These are phyloP conservation scores for Suillus fuscotomentosus DNA, from an alignment of 768 basidiomycete species.

Conservation along the genomic window DNA sequence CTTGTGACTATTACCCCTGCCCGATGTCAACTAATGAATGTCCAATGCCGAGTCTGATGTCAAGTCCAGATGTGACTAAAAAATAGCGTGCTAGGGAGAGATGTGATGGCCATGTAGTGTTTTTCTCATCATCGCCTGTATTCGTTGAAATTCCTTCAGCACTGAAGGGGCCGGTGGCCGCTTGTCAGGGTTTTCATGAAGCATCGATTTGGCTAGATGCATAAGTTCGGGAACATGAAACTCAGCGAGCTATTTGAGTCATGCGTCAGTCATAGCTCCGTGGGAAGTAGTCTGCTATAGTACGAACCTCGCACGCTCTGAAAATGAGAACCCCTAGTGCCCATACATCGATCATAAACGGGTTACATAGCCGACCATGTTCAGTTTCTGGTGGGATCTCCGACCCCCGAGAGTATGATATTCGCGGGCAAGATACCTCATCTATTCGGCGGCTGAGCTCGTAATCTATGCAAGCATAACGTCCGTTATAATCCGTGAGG, in stretches of 20 bases:
- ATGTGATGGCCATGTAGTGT: conserved; percentile 26
- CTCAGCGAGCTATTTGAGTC: conserved; percentile 42
- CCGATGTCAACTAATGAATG: conserved; percentile 5
- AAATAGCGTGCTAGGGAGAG: not conserved
- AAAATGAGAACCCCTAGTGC: conserved; percentile 64
- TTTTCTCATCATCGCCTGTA: conserved; percentile 42
- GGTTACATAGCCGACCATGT: conserved; percentile 45
- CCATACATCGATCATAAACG: conserved; percentile 77
- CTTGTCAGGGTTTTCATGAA: conserved; percentile 46
- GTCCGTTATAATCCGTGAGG: conserved; percentile 61
- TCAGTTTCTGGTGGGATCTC: conserved; percentile 74
- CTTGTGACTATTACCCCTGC: not conserved
- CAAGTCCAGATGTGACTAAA: not conserved
- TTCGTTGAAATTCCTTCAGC: conserved; percentile 49
- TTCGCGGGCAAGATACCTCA: conserved; percentile 31
- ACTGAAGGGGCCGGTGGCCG: conserved; percentile 52
- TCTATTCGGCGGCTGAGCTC: conserved; percentile 62
- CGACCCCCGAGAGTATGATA: conserved; percentile 51
- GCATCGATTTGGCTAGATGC: conserved; percentile 56
- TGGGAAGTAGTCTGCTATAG: not conserved
- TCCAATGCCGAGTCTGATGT: not conserved
- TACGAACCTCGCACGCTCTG: conserved; percentile 59
- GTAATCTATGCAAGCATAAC: conserved; percentile 74
- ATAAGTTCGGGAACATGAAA: conserved; percentile 60
- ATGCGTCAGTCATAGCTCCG: conserved; percentile 9